Evolutionary conservation across 805 yeast species (phyloP).

Genomic region (Kodamaea kakaduensis): DNA sequence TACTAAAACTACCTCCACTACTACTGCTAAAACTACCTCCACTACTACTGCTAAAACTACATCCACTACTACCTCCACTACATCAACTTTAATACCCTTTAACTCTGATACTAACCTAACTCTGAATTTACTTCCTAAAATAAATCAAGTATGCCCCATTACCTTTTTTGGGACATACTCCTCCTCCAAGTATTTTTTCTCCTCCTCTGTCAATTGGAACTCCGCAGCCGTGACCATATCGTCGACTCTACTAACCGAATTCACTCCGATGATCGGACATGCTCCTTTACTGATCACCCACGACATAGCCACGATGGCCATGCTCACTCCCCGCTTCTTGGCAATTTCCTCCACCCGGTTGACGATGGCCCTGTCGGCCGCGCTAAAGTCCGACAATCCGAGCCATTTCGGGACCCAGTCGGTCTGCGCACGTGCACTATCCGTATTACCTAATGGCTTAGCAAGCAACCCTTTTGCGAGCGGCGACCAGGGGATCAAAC

Average conservation of each 20-base stretch:
- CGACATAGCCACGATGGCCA: conserved; percentile 53
- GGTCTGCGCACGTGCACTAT: conserved; percentile 6
- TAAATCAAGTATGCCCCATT: too few relatives aligned
- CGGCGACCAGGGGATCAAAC: conserved; percentile 61
- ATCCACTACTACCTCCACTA: too few relatives aligned
- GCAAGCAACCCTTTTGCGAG: conserved; percentile 52
- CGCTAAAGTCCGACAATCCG: conserved; percentile 13
- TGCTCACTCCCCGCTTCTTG: conserved; percentile 40
- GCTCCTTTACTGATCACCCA: conserved; percentile 52
- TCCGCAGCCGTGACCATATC: conserved; percentile 45
- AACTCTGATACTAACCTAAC: too few relatives aligned
- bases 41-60: too few relatives aligned
- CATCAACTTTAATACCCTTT: too few relatives aligned
- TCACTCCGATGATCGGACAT: conserved; percentile 55
- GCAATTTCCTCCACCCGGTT: conserved; percentile 53
- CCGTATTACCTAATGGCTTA: conserved; percentile 33
- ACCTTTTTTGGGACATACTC: conserved; percentile 23
- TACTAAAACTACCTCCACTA: too few relatives aligned
- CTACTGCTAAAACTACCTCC: too few relatives aligned
- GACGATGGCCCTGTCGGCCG: conserved; percentile 28
- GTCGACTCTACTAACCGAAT: conserved; percentile 46
- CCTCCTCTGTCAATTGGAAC: conserved; percentile 36
- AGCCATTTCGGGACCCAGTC: conserved; percentile 11
- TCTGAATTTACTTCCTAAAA: not conserved
- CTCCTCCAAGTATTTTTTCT: conserved; percentile 33